These are phyloP conservation scores for Termitomyces sp. DNA, from an alignment of 768 basidiomycete genomes.

Conservation along the genomic window DNA sequence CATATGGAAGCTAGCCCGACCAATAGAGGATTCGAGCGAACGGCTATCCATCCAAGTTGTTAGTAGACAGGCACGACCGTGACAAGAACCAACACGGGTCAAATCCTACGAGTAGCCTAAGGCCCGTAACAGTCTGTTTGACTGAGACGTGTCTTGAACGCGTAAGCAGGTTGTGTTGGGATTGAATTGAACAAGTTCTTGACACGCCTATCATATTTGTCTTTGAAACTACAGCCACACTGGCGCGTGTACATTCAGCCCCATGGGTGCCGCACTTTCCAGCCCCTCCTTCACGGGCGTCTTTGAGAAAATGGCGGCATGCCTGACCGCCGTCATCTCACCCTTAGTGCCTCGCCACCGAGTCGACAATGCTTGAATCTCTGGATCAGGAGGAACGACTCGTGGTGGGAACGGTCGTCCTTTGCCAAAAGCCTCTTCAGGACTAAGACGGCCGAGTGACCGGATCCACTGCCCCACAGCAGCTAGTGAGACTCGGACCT, in stretches of 20 bases:
- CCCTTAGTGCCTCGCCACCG: conserved; percentile 26
- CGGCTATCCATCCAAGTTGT: too few relatives aligned
- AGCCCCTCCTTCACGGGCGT: conserved; percentile 41
- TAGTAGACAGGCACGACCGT: too few relatives aligned
- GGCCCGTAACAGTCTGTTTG: too few relatives aligned
- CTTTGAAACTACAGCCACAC: conserved; percentile 10
- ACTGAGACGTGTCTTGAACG: too few relatives aligned
- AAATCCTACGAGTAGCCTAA: too few relatives aligned
- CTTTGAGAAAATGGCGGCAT: conserved; percentile 41
- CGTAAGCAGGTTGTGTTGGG: too few relatives aligned
- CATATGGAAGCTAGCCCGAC: too few relatives aligned
- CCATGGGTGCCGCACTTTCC: conserved; percentile 26
- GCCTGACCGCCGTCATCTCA: conserved; percentile 41
- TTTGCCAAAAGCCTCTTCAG: conserved; percentile 39
- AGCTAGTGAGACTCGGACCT: conserved; percentile 58
- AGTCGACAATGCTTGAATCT: conserved; percentile 33
- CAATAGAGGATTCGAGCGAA: too few relatives aligned
- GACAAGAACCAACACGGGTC: too few relatives aligned
- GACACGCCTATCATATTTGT: too few relatives aligned
- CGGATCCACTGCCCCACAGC: conserved; percentile 57
- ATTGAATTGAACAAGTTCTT: too few relatives aligned
- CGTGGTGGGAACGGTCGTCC: conserved; percentile 39
- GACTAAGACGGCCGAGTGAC: conserved; percentile 45
- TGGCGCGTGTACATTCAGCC: conserved; percentile 27
- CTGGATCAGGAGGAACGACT: conserved; percentile 30